These are phyloP conservation scores for Aspergillus sclerotialis DNA, from an alignment of 2,329 filamentous ascomycete species.

Conservation along the genomic window DNA sequence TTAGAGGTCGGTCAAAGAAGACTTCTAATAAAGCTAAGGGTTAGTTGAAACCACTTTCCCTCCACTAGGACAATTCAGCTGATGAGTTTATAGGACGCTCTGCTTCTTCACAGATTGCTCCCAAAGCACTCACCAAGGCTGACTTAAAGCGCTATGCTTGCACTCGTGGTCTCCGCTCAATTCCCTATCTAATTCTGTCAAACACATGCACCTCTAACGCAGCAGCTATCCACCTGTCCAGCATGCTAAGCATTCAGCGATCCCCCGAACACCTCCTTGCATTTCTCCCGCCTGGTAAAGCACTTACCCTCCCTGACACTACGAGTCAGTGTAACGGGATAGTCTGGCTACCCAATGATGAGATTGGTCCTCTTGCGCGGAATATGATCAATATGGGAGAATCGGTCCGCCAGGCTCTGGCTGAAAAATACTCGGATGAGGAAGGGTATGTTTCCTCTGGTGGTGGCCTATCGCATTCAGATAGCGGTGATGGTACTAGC, in stretches of 20 bases:
- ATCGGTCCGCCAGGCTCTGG: slow-evolving; percentile 7
- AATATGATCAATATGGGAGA: slow-evolving; percentile 16
- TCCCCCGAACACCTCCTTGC: slow-evolving; percentile 20
- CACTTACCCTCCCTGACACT: slow-evolving; percentile 12
- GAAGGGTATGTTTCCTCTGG: not conserved
- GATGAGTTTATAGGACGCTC: slow-evolving; percentile 5
- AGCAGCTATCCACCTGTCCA: slow-evolving; percentile 21
- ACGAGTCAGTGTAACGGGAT: slow-evolving; percentile 16
- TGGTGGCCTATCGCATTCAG: not conserved
- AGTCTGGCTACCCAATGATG: slow-evolving; percentile 21
- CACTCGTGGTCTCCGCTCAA: slow-evolving; percentile 26
- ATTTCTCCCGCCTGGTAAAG: slow-evolving; percentile 23
- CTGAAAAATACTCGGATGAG: slow-evolving; percentile 6
- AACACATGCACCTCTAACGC: slow-evolving; percentile 16
- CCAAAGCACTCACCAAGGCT: slow-evolving; percentile 4
- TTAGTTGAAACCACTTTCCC: not conserved
- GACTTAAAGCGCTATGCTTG: slow-evolving; percentile 22
- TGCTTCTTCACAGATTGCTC: not conserved
- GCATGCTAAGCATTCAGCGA: slow-evolving; percentile 22
- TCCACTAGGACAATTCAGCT: no score
- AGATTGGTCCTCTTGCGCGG: slow-evolving; percentile 10
- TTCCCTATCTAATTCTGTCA: slow-evolving; percentile 27
- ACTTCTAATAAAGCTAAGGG: slow-evolving; percentile 12
- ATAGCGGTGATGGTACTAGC: slow-evolving; percentile 5
- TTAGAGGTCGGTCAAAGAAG: slow-evolving; percentile 7